Evolutionary conservation across 1,284 basidiomycete species (phyloP), one percentile per base, ranked within the genome.

Genomic region (Leccinum pachyderme): DNA sequence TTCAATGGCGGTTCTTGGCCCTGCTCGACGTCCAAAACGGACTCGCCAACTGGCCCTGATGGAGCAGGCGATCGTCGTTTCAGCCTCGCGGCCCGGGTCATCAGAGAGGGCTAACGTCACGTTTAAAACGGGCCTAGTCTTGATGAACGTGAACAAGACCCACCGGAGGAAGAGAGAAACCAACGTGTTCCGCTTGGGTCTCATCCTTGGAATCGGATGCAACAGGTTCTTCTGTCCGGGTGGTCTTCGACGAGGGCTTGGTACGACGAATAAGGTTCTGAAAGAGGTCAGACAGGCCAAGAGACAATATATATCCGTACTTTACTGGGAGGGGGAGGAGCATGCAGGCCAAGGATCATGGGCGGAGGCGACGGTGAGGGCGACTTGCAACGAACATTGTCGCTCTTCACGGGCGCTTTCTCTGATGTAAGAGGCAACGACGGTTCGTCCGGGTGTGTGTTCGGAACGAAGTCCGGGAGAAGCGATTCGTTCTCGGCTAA

Each of bases 1-100:
- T 89, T 88, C 24, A 82, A 68, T 3, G 83, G 79, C 0, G 85
- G 82, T 60, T 86, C 80, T 53, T 72, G 71, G 2, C 51, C 62
- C 25, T 56, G 61, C 58, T 68, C 64, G 8, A 60, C 47, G 46
- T 65, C 60, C 4, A 45, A 55, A 12, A 51, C 28, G 8, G 39
- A 63, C 47, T 54, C 60, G 47, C 51, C 52, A 25, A 32, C 57
- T 3, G 59, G 35, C 59, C 64, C 31, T 27, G 63, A 58, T 27
- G 56, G 55, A 5, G 48, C 49, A 7, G 58, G 65, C 4, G 65
- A 57, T 45, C 67, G 58, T 33, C 67, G 69, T 52, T 68, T 72
- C 43, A 68, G 33, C 11, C 44, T 69, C 2, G 43, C 56, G 5
- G 65, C 66, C 7, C 65, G 59, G 15, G 55, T 54, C 47, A 65